A percentile compares a stretch with the other conserved stretches of the same genome.
phyloP scores from a whole-genome alignment of 1,284 basidiomycete genomes.

The Marasmius fiardii region DNA sequence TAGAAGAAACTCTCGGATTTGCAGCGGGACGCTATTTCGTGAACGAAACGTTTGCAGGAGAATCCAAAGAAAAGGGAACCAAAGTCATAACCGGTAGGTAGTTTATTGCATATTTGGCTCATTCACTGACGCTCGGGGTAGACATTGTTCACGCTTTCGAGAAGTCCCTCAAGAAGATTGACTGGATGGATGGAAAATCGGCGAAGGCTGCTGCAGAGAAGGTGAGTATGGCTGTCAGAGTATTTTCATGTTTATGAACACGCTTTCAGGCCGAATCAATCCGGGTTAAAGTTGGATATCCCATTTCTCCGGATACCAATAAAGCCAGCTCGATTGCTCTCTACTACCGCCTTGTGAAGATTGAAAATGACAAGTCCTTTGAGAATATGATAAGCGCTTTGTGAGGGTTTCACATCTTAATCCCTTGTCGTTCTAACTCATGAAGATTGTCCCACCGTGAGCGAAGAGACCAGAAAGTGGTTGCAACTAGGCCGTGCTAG shows the following conservation, averaged over 20 bases:
- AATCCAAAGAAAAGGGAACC: constrained; percentile 79
- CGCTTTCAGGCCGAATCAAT: constrained; percentile 64
- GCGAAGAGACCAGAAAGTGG: constrained; percentile 69
- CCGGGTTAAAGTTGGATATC: constrained; percentile 87
- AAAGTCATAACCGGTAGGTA: constrained; percentile 74
- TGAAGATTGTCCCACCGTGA: constrained; percentile 37
- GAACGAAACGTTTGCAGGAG: constrained; percentile 80
- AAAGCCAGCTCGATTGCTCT: constrained; percentile 65
- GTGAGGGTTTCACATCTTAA: constrained; percentile 36
- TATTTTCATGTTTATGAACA: not conserved
- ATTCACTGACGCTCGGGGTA: constrained; percentile 20
- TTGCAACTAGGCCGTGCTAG: constrained; percentile 69
- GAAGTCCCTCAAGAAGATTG: constrained; percentile 68
- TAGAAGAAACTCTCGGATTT: constrained; percentile 69
- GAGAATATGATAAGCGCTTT: constrained; percentile 73
- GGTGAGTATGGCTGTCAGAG: constrained; percentile 33
- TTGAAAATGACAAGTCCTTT: constrained; percentile 76
- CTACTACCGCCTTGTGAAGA: constrained; percentile 75
- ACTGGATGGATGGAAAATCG: constrained; percentile 92
- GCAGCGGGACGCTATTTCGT: constrained; percentile 83
- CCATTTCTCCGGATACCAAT: constrained; percentile 79
- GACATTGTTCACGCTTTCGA: constrained; percentile 88
- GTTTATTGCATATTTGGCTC: constrained; percentile 1
- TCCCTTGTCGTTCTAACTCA: not conserved
- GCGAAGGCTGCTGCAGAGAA: constrained; percentile 84